phyloP scores from a whole-genome alignment of 441 rosid species.

The Sinapis alba region DNA sequence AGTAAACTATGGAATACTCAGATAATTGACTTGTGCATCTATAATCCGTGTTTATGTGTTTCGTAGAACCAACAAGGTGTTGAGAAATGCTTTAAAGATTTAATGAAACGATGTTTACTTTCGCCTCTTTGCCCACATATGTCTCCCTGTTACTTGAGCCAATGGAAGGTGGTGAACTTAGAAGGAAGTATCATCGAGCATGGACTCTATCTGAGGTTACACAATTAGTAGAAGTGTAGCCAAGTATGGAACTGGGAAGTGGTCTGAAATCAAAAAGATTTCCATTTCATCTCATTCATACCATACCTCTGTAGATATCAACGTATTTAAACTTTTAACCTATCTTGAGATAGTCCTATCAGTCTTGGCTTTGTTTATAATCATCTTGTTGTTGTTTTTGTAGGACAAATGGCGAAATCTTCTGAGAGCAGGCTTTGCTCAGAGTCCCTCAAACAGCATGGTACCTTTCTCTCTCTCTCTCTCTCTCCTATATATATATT shows the following conservation, averaged over 20 bases:
- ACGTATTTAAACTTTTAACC: conserved; percentile 47
- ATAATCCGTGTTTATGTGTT: background rate
- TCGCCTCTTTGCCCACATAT: conserved; percentile 38
- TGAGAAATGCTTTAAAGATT: conserved; percentile 33
- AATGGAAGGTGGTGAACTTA: no score
- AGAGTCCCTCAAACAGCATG: conserved; percentile 64
- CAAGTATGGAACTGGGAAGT: no score
- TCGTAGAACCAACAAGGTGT: background rate
- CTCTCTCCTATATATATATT: background rate
- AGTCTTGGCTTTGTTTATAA: conserved; percentile 1
- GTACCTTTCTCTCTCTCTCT: conserved; percentile 41
- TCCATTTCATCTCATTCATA: conserved; percentile 80
- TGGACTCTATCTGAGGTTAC: no score
- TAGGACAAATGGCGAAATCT: conserved; percentile 98
- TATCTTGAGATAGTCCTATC: background rate
- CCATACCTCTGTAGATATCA: conserved; percentile 96
- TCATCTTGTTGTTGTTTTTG: conserved; percentile 28
- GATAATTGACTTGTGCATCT: no score
- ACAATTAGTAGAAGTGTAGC: no score
- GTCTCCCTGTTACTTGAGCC: conserved; percentile 20
- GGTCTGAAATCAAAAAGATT: conserved; percentile 91
- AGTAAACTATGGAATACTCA: no score
- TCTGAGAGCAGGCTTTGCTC: conserved; percentile 83
- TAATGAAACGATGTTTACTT: conserved; percentile 32
- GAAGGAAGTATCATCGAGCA: no score